A percentile compares a stretch with the other conserved stretches of the same genome.
Evolutionary conservation across 441 rosid genomes (phyloP).

Genomic region (Theobroma grandiflorum): DNA sequence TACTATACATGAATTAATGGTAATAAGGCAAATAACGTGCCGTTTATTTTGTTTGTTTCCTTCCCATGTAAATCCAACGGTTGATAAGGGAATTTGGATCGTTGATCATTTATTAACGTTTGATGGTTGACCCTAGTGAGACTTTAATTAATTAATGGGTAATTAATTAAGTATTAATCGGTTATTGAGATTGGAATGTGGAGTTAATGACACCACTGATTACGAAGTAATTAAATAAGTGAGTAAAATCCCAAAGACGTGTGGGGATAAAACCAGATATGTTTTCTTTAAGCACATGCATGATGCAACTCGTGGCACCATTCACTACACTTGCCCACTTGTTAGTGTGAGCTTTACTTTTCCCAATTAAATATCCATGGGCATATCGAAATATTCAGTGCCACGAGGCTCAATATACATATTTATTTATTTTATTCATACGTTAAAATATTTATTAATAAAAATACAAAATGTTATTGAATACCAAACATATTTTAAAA

Average conservation of each 20-base stretch:
- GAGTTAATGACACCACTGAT: background rate
- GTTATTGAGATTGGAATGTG: background rate
- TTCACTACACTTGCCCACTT: background rate
- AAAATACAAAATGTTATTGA: no score
- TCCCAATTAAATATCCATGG: no score
- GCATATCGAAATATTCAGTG: no score
- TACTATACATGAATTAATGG: background rate
- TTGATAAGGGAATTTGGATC: background rate
- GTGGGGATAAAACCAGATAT: background rate
- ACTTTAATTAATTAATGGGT: background rate
- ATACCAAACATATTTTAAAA: no score
- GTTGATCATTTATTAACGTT: background rate
- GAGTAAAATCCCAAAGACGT: background rate
- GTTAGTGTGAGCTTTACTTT: no score
- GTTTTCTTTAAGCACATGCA: background rate
- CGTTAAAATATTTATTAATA: no score
- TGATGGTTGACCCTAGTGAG: background rate
- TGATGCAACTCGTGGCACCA: background rate
- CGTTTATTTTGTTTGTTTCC: background rate
- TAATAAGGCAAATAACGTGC: background rate
- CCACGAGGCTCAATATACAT: no score
- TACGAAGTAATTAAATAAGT: background rate
- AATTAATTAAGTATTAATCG: background rate
- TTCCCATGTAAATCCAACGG: no score
- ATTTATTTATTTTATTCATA: no score